Conservation (phyloP, 768 basidiomycete species). For the Boletus edulis region DNA sequence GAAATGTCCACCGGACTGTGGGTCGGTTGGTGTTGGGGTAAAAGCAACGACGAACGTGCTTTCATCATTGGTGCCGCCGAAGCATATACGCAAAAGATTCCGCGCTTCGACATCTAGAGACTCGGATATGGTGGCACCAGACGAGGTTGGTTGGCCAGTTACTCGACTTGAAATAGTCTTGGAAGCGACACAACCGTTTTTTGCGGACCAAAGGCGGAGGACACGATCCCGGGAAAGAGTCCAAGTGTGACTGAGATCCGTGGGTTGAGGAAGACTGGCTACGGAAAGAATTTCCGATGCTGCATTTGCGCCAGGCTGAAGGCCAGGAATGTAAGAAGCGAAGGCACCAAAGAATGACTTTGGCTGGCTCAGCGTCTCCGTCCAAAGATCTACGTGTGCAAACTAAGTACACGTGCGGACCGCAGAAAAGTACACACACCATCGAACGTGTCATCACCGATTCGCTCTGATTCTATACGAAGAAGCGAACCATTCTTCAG, state of each 20-base stretch:
- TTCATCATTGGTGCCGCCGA: constrained; percentile 43
- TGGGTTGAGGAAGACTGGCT: constrained; percentile 71
- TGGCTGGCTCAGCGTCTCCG: constrained; percentile 61
- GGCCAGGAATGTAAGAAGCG: constrained; percentile 60
- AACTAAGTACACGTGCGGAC: constrained; percentile 7
- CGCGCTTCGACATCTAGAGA: constrained; percentile 61
- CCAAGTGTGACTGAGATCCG: constrained; percentile 73
- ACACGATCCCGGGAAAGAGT: constrained; percentile 85
- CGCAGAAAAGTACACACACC: constrained; percentile 43
- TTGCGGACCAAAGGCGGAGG: constrained; percentile 80
- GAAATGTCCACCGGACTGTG: constrained; percentile 78
- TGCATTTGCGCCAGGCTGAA: constrained; percentile 44
- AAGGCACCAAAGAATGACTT: constrained; percentile 65
- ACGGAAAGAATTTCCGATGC: constrained; percentile 67
- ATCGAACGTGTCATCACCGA: constrained; percentile 51
- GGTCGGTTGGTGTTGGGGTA: constrained; percentile 62
- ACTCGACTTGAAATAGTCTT: constrained; percentile 46
- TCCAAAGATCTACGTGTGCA: constrained; percentile 60
- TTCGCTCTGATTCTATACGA: constrained; percentile 63
- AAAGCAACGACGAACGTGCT: constrained; percentile 68
- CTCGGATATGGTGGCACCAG: constrained; percentile 36
- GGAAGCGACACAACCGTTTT: constrained; percentile 68
- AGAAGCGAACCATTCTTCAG: constrained; percentile 62
- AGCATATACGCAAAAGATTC: constrained; percentile 64
- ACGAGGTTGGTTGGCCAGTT: constrained; percentile 31